Base-by-base conservation (phyloP, 2,329 filamentous ascomycete species). In the Colletotrichum spinosum region DNA sequence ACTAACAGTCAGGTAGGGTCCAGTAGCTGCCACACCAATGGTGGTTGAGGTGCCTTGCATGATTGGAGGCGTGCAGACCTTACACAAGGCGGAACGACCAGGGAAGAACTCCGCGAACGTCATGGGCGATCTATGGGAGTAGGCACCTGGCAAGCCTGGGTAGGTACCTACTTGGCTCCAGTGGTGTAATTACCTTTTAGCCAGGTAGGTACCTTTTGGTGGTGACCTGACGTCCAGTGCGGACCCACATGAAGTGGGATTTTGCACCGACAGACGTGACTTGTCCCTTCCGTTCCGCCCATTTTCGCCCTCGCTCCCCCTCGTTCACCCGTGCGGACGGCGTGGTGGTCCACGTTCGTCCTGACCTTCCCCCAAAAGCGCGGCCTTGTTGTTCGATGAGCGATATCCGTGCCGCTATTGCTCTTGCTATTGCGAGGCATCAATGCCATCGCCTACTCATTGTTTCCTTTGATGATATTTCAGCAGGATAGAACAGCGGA, bases 171-270 rank as follows among this genome's bases (percentile, higher is more conserved):
- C 17, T 4, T 25, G 25, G 25, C 4, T 25, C 25, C 25, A 25
- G 25, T 25, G 25, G 25, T 15, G 15, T n/a, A n/a, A n/a, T 1
- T 15, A 15, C 15, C 15, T 15, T 15, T 15, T 15, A 15, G 15
- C 15, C 15, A 15, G 15, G 15, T 15, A 15, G 15, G 15, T 25
- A 25, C 25, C 25, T 25, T 25, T 25, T 25, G 25, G 51, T 58
- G 33, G 58, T 41, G 52, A 56, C 52, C 37, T 68, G 67, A 69
- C 55, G 67, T 69, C 55, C 67, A 64, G 50, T 53, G 44, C 12
- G 56, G 67, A 67, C 67, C 67, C 67, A 69, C 67, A 65, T 65
- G 67, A 59, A 67, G 67, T 69, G 55, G 65, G 65, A 69, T 68
- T 68, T 68, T 68, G 55, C 67, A 69, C 66, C 67, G 60, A 65